Evolutionary conservation across 176 grass and related monocot genomes (phyloP), one percentile per base, ranked within the genome.

Genomic region (Bothriochloa decipiens): DNA sequence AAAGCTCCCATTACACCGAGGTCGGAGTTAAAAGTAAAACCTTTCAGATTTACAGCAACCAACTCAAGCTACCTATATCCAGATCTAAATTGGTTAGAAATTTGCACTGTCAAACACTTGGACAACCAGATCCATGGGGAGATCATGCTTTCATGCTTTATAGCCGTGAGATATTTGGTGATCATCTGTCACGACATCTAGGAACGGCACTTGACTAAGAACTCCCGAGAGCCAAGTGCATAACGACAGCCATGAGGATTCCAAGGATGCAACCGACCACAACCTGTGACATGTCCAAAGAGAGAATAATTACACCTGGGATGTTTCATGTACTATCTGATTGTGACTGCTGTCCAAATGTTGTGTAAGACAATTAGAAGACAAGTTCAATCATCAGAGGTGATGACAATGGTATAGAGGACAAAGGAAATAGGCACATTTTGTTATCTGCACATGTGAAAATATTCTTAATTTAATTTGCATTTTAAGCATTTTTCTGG

Each of bases 191-290:
- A 10, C 55, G 15, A 26, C 64, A 61, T 57, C 79, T 71, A 72
- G 5, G 25, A 58, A 17, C 7, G 75, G 23, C 50, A 50, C 23
- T 13, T 70, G 40, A 45, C 50, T 85, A 89, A 46, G 68, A 82
- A 22, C 58, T 65, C 83, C 60, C 62, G 6, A 85, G 66, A 45
- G 85, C 91, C 29, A 94, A 90, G 65, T 57, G 60, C 75, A 88
- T 79, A 76, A 89, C 27, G 58, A 87, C n/a, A 74, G 91, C 83
- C 25, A 74, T 92, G 27, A 97, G 33, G 68, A 90, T 85, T 65
- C 94, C 94, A 76, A 97, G 82, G 68, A 90, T 81, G 67, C 82
- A 89, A 86, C 94, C 94, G 5, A 91, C 94, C 74, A 94, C 80
- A 72, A 97, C 94, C 94, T 97, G 90, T 97, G 90, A 73, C 17